These are phyloP conservation scores for Geranium rotundifolium DNA, from an alignment of 345 rosid species.

Conservation along the genomic window DNA sequence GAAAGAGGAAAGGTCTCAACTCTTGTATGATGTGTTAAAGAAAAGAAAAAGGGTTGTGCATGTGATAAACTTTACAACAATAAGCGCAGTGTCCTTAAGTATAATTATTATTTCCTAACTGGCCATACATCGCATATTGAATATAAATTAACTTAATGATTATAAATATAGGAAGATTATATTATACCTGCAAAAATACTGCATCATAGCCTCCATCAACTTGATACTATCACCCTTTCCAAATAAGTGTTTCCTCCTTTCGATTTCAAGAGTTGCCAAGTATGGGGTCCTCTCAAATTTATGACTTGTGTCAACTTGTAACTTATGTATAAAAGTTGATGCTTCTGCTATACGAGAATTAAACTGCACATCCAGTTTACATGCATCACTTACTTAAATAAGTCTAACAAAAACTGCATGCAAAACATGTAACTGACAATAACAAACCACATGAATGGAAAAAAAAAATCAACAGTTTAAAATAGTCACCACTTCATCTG, in stretches of 20 bases:
- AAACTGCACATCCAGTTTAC: slow-evolving; percentile 46
- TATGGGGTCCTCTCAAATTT: slow-evolving; percentile 52
- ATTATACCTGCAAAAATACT: slow-evolving; percentile 58
- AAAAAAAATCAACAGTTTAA: slow-evolving; percentile 11
- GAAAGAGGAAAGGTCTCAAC: not conserved
- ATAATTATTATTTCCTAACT: no score
- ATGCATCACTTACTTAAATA: slow-evolving; percentile 9
- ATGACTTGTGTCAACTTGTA: slow-evolving; percentile 38
- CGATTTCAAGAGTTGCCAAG: slow-evolving; percentile 78
- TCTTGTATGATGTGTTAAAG: not conserved
- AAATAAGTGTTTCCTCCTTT: slow-evolving; percentile 58
- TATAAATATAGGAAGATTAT: slow-evolving; percentile 2
- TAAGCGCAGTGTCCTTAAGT: not conserved
- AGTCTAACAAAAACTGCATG: slow-evolving; percentile 8
- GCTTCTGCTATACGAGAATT: slow-evolving; percentile 65
- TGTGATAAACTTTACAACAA: not conserved
- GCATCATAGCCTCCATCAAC: slow-evolving; percentile 48
- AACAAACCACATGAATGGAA: not conserved
- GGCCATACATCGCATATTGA: not conserved
- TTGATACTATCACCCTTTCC: slow-evolving; percentile 54
- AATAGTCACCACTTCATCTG: slow-evolving; percentile 63
- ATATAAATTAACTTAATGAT: not conserved
- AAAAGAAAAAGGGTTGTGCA: not conserved
- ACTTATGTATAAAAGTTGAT: slow-evolving; percentile 48
- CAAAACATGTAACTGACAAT: not conserved